Conservation (phyloP, 495 filamentous ascomycete species). For the Venustampulla echinocandica region DNA sequence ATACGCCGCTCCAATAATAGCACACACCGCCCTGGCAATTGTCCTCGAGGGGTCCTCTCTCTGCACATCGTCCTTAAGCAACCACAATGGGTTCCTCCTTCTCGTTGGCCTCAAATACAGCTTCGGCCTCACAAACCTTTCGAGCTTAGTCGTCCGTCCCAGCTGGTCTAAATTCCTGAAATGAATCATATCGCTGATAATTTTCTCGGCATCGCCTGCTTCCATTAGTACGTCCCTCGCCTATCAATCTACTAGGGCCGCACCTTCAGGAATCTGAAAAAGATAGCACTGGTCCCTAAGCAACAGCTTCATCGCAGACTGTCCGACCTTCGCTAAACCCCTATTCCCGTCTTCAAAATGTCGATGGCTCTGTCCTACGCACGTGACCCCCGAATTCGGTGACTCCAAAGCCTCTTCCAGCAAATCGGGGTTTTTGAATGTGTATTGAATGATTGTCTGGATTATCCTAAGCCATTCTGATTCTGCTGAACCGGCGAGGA, state of each 20-base stretch:
- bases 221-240: too few species aligned
- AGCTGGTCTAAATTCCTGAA: not conserved
- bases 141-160: constrained; percentile 1
- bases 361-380: constrained; percentile 8
- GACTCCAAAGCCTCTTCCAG: constrained; percentile 17
- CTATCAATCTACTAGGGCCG: too few species aligned
- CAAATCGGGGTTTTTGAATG: constrained; percentile 12
- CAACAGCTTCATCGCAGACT: constrained; percentile 9
- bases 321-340: constrained; percentile 7
- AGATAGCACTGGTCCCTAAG: constrained; percentile 12
- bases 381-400: constrained; percentile 4
- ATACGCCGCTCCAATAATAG: constrained; percentile 17
- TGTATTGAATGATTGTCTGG: constrained; percentile 8
- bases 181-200: constrained; percentile 3
- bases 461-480: too few species aligned
- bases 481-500: too few species aligned
- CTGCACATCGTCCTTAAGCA: constrained; percentile 4
- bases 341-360: constrained; percentile 8
- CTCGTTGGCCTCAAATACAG: not conserved
- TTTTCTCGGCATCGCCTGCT: too few species aligned
- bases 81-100: not conserved
- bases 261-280: not conserved
- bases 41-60: not conserved
- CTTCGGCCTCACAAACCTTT: constrained; percentile 8
- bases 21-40: constrained; percentile 10